Base-by-base conservation (phyloP, 345 rosid genomes). In the Euphorbia lathyris region DNA sequence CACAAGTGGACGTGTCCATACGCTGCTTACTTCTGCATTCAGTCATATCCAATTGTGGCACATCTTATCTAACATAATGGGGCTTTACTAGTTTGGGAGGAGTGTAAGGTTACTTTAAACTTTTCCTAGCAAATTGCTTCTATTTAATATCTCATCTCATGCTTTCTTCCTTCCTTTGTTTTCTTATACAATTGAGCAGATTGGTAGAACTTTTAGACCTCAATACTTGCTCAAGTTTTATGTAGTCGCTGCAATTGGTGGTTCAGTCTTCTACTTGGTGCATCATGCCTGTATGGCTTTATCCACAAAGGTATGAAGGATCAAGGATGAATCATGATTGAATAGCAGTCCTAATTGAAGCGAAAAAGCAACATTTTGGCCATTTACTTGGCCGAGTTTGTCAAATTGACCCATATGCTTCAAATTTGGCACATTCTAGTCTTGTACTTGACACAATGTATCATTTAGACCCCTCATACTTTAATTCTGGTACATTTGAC, bases 31-130 rank as follows among this genome's bases (percentile, higher is more conserved):
- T 69, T 88, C 90, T 50, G 97, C 97, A 47, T 92, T 95, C 84
- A 92, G 99, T 80, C 99, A 95, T 82, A 73, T 84, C 58, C 86
- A 79, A 64, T 0, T 53, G 19, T 90, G 72, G 76, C 97, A 90
- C 83, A 74, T 87, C 67, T 14, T 82, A 29, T 85, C 88, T 19
- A 95, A 92, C 85, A 95, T 91, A 97, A 79, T 94, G 59, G 98
- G 97, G 60, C 97, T 91, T 75, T 92, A 90, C 87, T 90, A 91
- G 86, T 94, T 95, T 12, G 96, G 96, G 66, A 66, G 70, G 65
- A 82, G 52, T 86, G 99, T 92, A 90, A 20, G 86, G 7, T 62
- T 52, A 65, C 64, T 76, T 69, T 8, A 30, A 70, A 12, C 2
- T 58, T 30, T 63, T 29, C 64, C 67, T 40, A 32, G 26, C 12